A percentile compares a stretch with the other conserved stretches of the same genome.
Evolutionary conservation across 495 filamentous ascomycete genomes (phyloP).

Genomic region (Patellaria atrata): DNA sequence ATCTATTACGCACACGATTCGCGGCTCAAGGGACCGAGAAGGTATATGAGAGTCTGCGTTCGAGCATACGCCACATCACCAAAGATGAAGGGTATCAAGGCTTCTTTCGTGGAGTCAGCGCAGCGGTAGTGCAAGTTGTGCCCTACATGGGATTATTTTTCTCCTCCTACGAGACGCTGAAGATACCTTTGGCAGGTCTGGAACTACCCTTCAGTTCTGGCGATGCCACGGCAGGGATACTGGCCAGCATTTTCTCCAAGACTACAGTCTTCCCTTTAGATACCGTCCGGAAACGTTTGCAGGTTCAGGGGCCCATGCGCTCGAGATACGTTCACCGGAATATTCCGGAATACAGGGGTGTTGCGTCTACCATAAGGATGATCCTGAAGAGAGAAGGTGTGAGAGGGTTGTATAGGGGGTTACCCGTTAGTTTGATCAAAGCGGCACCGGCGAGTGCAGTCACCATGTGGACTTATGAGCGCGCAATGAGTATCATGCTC

Average conservation of each 20-base stretch:
- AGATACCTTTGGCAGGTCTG: conserved; percentile 37
- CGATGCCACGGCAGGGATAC: conserved; percentile 65
- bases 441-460: conserved; percentile 88
- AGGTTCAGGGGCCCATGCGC: conserved; percentile 86
- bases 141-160: conserved; percentile 98
- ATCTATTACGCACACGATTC: conserved; percentile 87
- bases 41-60: conserved; percentile 55
- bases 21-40: conserved; percentile 81
- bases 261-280: conserved; percentile 90
- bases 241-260: conserved; percentile 70
- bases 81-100: conserved; percentile 57
- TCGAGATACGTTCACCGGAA: conserved; percentile 66
- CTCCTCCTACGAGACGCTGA: conserved; percentile 60
- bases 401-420: conserved; percentile 72
- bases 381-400: conserved; percentile 62
- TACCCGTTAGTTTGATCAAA: conserved; percentile 82
- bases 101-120: conserved; percentile 74
- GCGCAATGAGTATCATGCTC: conserved; percentile 28
- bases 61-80: conserved; percentile 57
- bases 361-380: conserved; percentile 44
- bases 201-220: conserved; percentile 46
- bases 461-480: conserved; percentile 98
- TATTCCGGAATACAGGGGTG: conserved; percentile 62
- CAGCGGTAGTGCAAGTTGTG: conserved; percentile 72
- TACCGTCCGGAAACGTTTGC: conserved; percentile 77